Conservation (phyloP, 768 basidiomycete genomes). For the Mycena maculata region DNA sequence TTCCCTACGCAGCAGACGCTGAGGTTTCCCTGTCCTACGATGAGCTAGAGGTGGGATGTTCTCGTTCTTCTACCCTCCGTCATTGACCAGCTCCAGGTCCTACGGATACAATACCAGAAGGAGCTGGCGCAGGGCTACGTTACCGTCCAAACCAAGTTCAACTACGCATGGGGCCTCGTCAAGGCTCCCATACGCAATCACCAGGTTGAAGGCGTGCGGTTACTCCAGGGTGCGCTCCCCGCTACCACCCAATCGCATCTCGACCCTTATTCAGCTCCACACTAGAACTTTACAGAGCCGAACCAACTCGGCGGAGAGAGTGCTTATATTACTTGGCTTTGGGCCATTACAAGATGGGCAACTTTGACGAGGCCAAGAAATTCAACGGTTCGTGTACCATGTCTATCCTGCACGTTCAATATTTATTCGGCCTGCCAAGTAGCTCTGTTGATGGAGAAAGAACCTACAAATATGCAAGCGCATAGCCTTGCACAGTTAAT, state of each 20-base stretch:
- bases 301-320: conserved; percentile 89
- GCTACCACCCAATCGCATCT: conserved; percentile 7
- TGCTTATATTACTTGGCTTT: conserved; percentile 97
- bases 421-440: conserved; percentile 14
- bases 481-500: conserved; percentile 88
- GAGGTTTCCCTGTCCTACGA: conserved; percentile 89
- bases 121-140: conserved; percentile 87
- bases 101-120: conserved; percentile 88
- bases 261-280: conserved; percentile 25
- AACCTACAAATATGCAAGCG: conserved; percentile 94
- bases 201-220: conserved; percentile 91
- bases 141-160: conserved; percentile 96
- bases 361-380: conserved; percentile 90
- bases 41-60: conserved; percentile 79
- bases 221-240: conserved; percentile 81
- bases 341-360: conserved; percentile 96
- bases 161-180: conserved; percentile 96
- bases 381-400: conserved; percentile 85
- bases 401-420: neutral
- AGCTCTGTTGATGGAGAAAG: conserved; percentile 91
- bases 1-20: conserved; percentile 96
- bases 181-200: conserved; percentile 88
- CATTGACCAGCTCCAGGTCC: conserved; percentile 64
- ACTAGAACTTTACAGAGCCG: conserved; percentile 90
- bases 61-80: neutral